phyloP scores from a whole-genome alignment of 768 basidiomycete genomes.

The Symmetrospora coprosmae region DNA sequence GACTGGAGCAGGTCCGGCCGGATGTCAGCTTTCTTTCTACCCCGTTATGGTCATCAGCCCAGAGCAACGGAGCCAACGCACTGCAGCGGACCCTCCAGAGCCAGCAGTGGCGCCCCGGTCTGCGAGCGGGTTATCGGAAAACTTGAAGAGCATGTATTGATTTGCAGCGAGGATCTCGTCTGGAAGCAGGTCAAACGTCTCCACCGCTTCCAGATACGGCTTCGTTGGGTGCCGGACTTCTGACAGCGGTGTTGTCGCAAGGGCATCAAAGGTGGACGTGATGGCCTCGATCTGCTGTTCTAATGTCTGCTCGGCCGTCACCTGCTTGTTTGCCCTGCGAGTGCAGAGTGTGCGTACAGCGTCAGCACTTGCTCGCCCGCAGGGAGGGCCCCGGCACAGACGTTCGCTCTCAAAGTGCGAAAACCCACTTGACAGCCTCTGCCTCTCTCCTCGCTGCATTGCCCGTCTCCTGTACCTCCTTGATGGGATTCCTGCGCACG shows the following conservation, averaged over 20 bases:
- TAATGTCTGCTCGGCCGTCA: neutral
- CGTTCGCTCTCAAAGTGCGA: no score
- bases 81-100: no score
- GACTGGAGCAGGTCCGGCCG: neutral
- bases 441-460: no score
- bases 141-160: slow-evolving; percentile 37
- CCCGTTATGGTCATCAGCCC: no score
- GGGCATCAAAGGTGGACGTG: slow-evolving; percentile 27
- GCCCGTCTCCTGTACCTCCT: no score
- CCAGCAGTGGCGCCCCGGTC: neutral
- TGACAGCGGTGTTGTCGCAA: slow-evolving; percentile 22
- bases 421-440: no score
- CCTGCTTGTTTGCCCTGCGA: no score
- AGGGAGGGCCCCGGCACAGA: no score
- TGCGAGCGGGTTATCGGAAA: slow-evolving; percentile 34
- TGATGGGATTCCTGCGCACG: no score
- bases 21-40: neutral
- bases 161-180: slow-evolving; percentile 75
- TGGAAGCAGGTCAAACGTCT: slow-evolving; percentile 68
- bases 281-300: slow-evolving; percentile 26
- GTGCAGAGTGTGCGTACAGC: no score
- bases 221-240: slow-evolving; percentile 66
- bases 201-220: slow-evolving; percentile 56
- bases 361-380: no score
- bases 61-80: no score